phyloP scores from a whole-genome alignment of 257 asterid species.

The Perilla frutescens region DNA sequence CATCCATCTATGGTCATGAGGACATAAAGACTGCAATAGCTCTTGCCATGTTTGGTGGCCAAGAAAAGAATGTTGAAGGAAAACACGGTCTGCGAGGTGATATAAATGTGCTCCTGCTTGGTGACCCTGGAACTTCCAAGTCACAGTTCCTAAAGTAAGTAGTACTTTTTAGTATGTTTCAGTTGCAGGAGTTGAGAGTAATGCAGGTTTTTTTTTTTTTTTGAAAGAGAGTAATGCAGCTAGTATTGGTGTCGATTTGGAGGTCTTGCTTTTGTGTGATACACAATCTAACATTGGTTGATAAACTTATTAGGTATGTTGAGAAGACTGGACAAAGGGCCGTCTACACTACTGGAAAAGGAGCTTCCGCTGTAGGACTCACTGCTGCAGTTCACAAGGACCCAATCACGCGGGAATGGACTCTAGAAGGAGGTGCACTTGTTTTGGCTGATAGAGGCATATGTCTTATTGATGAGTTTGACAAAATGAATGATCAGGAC shows the following conservation, averaged over 20 bases:
- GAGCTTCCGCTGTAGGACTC: constrained; percentile 99
- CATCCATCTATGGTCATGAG: constrained; percentile 96
- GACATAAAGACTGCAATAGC: constrained; percentile 97
- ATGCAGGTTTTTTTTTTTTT: too few relatives aligned
- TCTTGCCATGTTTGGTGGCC: constrained; percentile 99
- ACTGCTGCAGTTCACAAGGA: constrained; percentile 99
- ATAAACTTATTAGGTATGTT: constrained; percentile 61
- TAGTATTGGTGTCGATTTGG: neutral
- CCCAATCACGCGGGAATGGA: constrained; percentile 98
- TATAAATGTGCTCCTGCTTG: constrained; percentile 90
- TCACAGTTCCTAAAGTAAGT: constrained; percentile 97
- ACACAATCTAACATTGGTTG: constrained; percentile 27
- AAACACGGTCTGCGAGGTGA: constrained; percentile 94
- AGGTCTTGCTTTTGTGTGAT: constrained; percentile 1
- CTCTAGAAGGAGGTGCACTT: constrained; percentile 99
- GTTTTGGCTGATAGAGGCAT: constrained; percentile 99
- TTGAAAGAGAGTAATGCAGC: too few relatives aligned
- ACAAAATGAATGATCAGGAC: constrained; percentile 99
- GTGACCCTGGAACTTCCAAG: constrained; percentile 99
- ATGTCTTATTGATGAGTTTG: constrained; percentile 98
- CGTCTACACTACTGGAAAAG: constrained; percentile 98
- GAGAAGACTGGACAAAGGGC: constrained; percentile 98
- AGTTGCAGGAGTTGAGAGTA: neutral
- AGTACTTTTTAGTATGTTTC: constrained; percentile 5
- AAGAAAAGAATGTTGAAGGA: constrained; percentile 94